Conservation (phyloP, 208 protist genomes). For the Wallacemonas sp. region DNA sequence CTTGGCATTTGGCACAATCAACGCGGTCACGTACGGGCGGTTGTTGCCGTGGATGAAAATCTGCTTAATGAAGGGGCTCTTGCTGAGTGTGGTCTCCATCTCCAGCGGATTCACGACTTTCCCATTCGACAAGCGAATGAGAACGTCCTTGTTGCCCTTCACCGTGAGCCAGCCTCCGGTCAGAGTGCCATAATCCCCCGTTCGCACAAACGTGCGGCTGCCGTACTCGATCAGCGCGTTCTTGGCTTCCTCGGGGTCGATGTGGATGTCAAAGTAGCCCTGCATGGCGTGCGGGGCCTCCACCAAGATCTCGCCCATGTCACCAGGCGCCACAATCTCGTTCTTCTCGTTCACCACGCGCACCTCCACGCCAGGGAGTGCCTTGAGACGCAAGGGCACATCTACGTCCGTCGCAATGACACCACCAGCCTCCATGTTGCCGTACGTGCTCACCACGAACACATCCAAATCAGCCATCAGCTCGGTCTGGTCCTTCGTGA, state of each 20-base stretch:
- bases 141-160: slow-evolving; percentile 82
- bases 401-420: slow-evolving; percentile 88
- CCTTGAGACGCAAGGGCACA: slow-evolving; percentile 87
- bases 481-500: slow-evolving; percentile 86
- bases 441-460: slow-evolving; percentile 89
- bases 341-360: slow-evolving; percentile 91
- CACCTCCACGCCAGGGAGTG: slow-evolving; percentile 86
- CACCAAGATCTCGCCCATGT: slow-evolving; percentile 85
- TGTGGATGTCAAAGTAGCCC: slow-evolving; percentile 91
- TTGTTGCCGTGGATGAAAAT: slow-evolving; percentile 79
- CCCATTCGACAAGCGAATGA: slow-evolving; percentile 80
- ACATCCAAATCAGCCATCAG: slow-evolving; percentile 90
- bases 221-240: slow-evolving; percentile 89
- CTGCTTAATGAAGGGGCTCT: slow-evolving; percentile 89
- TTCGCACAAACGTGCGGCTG: slow-evolving; percentile 88
- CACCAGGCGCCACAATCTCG: slow-evolving; percentile 87
- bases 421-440: slow-evolving; percentile 86
- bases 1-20: slow-evolving; percentile 84
- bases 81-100: slow-evolving; percentile 71
- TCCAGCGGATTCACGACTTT: slow-evolving; percentile 83
- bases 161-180: slow-evolving; percentile 87
- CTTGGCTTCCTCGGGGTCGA: slow-evolving; percentile 84
- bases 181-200: slow-evolving; percentile 85
- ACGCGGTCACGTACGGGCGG: slow-evolving; percentile 71
- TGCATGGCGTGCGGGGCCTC: slow-evolving; percentile 90